Evolutionary conservation across 768 basidiomycete genomes (phyloP).

Genomic region (Termitomyces sp.): DNA sequence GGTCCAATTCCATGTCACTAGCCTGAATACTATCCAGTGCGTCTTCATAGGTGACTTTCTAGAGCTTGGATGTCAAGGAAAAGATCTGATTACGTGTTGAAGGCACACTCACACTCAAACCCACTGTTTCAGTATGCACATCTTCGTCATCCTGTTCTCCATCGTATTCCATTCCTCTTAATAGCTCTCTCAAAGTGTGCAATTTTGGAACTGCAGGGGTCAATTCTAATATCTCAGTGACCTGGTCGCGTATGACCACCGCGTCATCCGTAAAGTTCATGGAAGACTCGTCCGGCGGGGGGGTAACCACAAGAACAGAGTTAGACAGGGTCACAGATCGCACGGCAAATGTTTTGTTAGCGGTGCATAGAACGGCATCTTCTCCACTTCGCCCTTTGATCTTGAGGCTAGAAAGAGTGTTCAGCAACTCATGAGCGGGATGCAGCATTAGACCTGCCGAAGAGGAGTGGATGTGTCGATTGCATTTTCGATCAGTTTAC

Average conservation of each 20-base stretch:
- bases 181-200: constrained; percentile 56
- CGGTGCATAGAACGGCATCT: constrained; percentile 88
- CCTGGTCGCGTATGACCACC: constrained; percentile 73
- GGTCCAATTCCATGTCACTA: constrained; percentile 69
- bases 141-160: constrained; percentile 53
- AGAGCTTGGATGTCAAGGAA: not conserved
- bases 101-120: constrained; percentile 8
- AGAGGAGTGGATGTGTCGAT: constrained; percentile 26
- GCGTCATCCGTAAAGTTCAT: constrained; percentile 31
- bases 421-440: constrained; percentile 3
- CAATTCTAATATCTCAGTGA: constrained; percentile 84
- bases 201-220: constrained; percentile 74
- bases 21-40: constrained; percentile 72
- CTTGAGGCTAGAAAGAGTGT: constrained; percentile 43
- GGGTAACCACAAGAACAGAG: constrained; percentile 71
- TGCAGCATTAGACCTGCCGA: constrained; percentile 22
- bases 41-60: constrained; percentile 52
- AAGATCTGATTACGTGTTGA: not conserved
- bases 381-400: constrained; percentile 83
- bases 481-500: constrained; percentile 55
- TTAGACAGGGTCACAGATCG: constrained; percentile 90
- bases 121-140: constrained; percentile 15
- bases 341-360: constrained; percentile 73
- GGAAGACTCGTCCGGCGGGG: constrained; percentile 32
- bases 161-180: constrained; percentile 69